These are phyloP conservation scores for Irpex sp. DNA, from an alignment of 1,284 basidiomycete genomes.

Conservation along the genomic window DNA sequence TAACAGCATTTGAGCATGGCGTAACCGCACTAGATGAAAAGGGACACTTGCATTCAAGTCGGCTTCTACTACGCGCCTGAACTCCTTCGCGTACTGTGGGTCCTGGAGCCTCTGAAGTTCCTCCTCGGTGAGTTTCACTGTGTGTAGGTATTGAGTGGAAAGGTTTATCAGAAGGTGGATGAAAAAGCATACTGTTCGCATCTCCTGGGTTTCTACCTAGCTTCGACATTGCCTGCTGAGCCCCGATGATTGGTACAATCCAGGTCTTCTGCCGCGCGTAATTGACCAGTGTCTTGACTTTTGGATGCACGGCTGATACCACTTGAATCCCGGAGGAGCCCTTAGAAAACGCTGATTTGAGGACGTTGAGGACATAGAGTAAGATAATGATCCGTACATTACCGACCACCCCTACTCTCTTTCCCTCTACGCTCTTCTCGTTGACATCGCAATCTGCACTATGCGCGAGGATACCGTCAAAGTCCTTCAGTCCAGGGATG, in stretches of 20 bases:
- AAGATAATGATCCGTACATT: conserved; percentile 33
- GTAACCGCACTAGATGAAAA: neutral
- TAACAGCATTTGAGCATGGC: neutral
- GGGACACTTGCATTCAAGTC: conserved; percentile 48
- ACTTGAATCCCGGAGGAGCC: conserved; percentile 64
- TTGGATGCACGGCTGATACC: conserved; percentile 53
- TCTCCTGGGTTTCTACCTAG: conserved; percentile 31
- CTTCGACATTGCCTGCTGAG: conserved; percentile 35
- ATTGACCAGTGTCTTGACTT: conserved; percentile 47
- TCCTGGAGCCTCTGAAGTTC: conserved; percentile 49
- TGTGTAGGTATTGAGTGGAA: conserved; percentile 24
- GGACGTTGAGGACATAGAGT: neutral
- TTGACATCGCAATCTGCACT: conserved; percentile 54
- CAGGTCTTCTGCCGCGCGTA: conserved; percentile 62
- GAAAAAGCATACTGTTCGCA: conserved; percentile 38
- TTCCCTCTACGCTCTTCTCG: conserved; percentile 46
- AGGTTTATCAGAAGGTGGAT: too few relatives aligned
- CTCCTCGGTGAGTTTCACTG: conserved; percentile 42
- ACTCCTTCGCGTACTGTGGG: conserved; percentile 43
- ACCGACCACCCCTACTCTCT: conserved; percentile 60
- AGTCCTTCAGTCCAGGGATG: conserved; percentile 14
- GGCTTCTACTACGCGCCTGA: conserved; percentile 46
- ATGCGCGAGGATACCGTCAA: conserved; percentile 14
- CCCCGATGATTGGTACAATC: conserved; percentile 49
- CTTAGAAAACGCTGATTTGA: conserved; percentile 24